Conservation (phyloP, 805 yeast species). For the Wickerhamomyces xylosicus region DNA sequence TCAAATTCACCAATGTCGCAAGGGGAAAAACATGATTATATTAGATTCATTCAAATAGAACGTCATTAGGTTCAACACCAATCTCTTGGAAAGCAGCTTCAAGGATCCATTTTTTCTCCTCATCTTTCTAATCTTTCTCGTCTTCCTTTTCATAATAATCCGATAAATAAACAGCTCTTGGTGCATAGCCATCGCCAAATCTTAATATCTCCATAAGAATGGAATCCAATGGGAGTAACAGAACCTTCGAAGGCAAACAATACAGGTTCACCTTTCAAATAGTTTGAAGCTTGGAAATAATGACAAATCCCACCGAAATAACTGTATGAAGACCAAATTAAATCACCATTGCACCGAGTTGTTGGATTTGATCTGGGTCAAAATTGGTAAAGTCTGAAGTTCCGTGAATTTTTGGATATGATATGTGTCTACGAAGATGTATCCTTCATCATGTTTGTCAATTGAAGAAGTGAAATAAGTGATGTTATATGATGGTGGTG, state of each 20-base stretch:
- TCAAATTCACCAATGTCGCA: slow-evolving; percentile 22
- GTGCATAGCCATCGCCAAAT: slow-evolving; percentile 18
- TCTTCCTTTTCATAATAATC: slow-evolving; percentile 22
- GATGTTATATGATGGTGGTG: slow-evolving; percentile 25
- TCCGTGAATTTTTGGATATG: slow-evolving; percentile 9
- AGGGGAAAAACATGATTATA: slow-evolving; percentile 24
- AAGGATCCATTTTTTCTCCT: slow-evolving; percentile 25
- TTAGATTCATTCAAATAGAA: slow-evolving; percentile 21
- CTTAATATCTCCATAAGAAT: too few species aligned
- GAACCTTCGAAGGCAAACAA: slow-evolving; percentile 26
- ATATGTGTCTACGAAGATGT: slow-evolving; percentile 25
- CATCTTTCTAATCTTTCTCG: slow-evolving; percentile 25
- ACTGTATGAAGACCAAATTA: slow-evolving; percentile 28
- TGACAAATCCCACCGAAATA: slow-evolving; percentile 24
- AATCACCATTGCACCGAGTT: slow-evolving; percentile 27
- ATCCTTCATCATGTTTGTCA: slow-evolving; percentile 17
- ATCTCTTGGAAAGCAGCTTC: slow-evolving; percentile 27
- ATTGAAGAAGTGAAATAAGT: slow-evolving; percentile 18
- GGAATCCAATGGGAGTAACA: slow-evolving; percentile 23
- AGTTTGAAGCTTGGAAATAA: slow-evolving; percentile 23
- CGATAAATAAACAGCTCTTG: slow-evolving; percentile 22
- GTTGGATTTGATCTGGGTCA: too few species aligned
- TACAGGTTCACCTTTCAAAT: slow-evolving; percentile 18
- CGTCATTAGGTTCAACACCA: slow-evolving; percentile 25
- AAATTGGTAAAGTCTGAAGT: too few species aligned